A percentile compares a stretch with the other conserved stretches of the same genome.
phyloP scores from a whole-genome alignment of 306 rosid species.

The Prunus mongolica region DNA sequence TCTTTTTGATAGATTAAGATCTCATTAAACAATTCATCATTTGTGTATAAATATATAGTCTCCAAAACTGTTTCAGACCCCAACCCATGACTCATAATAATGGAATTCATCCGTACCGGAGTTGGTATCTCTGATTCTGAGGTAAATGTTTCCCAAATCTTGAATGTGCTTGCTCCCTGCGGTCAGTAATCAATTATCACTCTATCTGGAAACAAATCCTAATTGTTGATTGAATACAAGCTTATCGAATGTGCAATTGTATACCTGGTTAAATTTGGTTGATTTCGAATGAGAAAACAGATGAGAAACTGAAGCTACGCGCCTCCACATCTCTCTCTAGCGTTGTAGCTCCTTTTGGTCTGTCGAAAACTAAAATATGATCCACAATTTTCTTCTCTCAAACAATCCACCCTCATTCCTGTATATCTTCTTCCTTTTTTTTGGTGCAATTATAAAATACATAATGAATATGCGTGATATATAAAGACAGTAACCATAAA shows the following conservation, averaged over 20 bases:
- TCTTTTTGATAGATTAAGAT: neutral
- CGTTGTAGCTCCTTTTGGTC: conserved; percentile 1
- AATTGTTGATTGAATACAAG: neutral
- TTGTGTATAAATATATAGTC: neutral
- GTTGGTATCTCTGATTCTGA: conserved; percentile 27
- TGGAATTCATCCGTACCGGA: conserved; percentile 26
- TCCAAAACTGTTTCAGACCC: neutral
- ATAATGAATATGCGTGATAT: too few relatives aligned
- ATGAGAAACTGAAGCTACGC: conserved; percentile 33
- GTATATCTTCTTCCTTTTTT: too few relatives aligned
- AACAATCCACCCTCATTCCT: too few relatives aligned
- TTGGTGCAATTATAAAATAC: too few relatives aligned
- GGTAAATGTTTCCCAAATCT: conserved; percentile 34
- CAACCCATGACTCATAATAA: neutral
- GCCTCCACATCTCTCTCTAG: conserved; percentile 51
- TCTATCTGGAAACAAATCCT: neutral
- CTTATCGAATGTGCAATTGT: neutral
- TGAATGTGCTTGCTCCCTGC: conserved; percentile 38
- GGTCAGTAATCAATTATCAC: neutral
- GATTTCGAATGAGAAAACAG: conserved; percentile 32
- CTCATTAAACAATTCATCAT: conserved; percentile 5
- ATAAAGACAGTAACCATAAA: too few relatives aligned
- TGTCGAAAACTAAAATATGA: too few relatives aligned
- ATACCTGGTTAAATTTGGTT: conserved; percentile 33
- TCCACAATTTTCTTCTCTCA: too few relatives aligned